phyloP scores from a whole-genome alignment of 345 rosid species.

The Carallia pectinifolia region DNA sequence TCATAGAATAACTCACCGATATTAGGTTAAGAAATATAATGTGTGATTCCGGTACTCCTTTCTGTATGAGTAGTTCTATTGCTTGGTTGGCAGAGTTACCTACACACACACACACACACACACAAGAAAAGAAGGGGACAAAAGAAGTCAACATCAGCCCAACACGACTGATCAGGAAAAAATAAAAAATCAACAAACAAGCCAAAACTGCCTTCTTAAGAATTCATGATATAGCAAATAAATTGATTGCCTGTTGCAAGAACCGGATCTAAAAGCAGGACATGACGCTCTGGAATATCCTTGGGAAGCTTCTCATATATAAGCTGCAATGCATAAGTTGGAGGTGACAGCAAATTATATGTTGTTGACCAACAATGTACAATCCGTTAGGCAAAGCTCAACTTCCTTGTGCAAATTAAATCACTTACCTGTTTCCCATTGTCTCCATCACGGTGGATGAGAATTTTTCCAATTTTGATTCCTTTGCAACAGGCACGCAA shows the following conservation, averaged over 20 bases:
- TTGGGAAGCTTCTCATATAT: constrained; percentile 97
- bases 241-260: constrained; percentile 74
- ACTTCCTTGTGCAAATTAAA: background rate
- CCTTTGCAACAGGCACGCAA: constrained; percentile 98
- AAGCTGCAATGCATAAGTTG: constrained; percentile 49
- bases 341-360: background rate
- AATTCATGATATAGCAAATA: background rate
- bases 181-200: too few species aligned
- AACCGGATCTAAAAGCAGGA: constrained; percentile 93
- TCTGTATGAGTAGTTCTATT: constrained; percentile 72
- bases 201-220: too few species aligned
- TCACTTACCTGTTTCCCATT: constrained; percentile 76
- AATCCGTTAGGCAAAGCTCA: background rate
- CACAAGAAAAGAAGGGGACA: background rate
- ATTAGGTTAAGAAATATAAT: constrained; percentile 92
- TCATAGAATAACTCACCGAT: constrained; percentile 52
- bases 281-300: constrained; percentile 94
- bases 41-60: constrained; percentile 97
- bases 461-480: constrained; percentile 94
- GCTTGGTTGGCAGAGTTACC: constrained; percentile 98
- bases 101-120: constrained; percentile 14
- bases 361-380: background rate
- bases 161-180: background rate
- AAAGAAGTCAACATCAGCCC: background rate
- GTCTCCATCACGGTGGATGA: constrained; percentile 98